These are phyloP conservation scores for Beauveria rudraprayagi DNA, from an alignment of 2,329 filamentous ascomycete genomes.

Conservation along the genomic window DNA sequence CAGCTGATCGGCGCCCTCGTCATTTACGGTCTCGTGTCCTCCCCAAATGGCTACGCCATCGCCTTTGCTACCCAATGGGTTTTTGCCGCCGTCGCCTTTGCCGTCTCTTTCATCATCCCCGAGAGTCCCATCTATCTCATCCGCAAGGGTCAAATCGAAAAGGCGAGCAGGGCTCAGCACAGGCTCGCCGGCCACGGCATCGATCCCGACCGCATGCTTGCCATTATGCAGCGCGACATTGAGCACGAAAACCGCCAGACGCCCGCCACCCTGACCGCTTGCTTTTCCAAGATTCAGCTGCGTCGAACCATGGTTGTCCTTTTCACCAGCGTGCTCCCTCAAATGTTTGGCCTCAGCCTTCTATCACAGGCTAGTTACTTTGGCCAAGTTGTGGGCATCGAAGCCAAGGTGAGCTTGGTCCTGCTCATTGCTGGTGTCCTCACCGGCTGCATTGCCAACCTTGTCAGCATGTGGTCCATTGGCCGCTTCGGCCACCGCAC, in stretches of 20 bases:
- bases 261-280: slow-evolving; percentile 31
- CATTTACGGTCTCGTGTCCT: slow-evolving; percentile 26
- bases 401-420: slow-evolving; percentile 26
- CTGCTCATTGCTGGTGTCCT: slow-evolving; percentile 38
- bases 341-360: slow-evolving; percentile 37
- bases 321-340: slow-evolving; percentile 34
- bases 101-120: slow-evolving; percentile 36
- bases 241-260: slow-evolving; percentile 29
- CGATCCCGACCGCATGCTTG: slow-evolving; percentile 32
- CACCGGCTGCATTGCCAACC: slow-evolving; percentile 36
- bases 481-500: slow-evolving; percentile 31
- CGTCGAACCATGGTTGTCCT: slow-evolving; percentile 33
- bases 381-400: slow-evolving; percentile 27
- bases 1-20: slow-evolving; percentile 38
- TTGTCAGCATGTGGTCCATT: slow-evolving; percentile 34
- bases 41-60: slow-evolving; percentile 29
- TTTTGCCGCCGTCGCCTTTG: slow-evolving; percentile 32
- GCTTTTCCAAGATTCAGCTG: slow-evolving; percentile 35
- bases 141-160: slow-evolving; percentile 28
- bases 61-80: slow-evolving; percentile 37
- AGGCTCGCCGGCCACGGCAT: slow-evolving; percentile 36
- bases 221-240: slow-evolving; percentile 39
- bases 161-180: slow-evolving; percentile 37
- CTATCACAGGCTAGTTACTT: slow-evolving; percentile 36
- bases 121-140: slow-evolving; percentile 44